Evolutionary conservation across 2,329 filamentous ascomycete genomes (phyloP).

Genomic region (Bipolaris zeicola): DNA sequence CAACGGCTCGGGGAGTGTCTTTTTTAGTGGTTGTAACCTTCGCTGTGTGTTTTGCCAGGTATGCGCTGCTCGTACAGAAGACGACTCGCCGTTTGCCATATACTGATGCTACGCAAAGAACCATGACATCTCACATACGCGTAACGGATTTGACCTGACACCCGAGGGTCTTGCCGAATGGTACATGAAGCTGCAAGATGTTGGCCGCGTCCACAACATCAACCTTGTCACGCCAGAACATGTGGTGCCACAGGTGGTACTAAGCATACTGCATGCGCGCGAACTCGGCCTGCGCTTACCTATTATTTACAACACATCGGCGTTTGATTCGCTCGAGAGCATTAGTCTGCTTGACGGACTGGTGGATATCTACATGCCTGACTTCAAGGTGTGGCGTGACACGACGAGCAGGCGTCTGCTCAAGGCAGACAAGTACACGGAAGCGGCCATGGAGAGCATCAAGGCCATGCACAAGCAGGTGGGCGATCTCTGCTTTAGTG

Average conservation of each 20-base stretch:
- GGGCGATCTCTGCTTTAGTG: conserved; percentile 80
- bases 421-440: conserved; percentile 77
- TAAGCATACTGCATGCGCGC: conserved; percentile 75
- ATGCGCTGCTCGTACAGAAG: background rate
- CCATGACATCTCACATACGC: conserved; percentile 79
- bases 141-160: conserved; percentile 79
- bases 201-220: conserved; percentile 86
- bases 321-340: conserved; percentile 76
- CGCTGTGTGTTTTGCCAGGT: conserved; percentile 63
- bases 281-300: conserved; percentile 73
- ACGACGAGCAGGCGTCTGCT: conserved; percentile 71
- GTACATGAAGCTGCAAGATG: conserved; percentile 81
- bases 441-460: conserved; percentile 75
- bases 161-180: conserved; percentile 80
- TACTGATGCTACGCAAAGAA: conserved; percentile 53
- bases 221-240: conserved; percentile 88
- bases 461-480: conserved; percentile 81
- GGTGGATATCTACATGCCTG: conserved; percentile 84
- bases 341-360: conserved; percentile 76
- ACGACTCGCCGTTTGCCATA: background rate
- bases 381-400: conserved; percentile 81
- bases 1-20: conserved; percentile 78
- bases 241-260: conserved; percentile 79
- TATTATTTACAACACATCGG: conserved; percentile 84
- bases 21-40: conserved; percentile 78